These are phyloP conservation scores for Apiotrichum gracile DNA, from an alignment of 1,284 basidiomycete genomes.

Conservation along the genomic window DNA sequence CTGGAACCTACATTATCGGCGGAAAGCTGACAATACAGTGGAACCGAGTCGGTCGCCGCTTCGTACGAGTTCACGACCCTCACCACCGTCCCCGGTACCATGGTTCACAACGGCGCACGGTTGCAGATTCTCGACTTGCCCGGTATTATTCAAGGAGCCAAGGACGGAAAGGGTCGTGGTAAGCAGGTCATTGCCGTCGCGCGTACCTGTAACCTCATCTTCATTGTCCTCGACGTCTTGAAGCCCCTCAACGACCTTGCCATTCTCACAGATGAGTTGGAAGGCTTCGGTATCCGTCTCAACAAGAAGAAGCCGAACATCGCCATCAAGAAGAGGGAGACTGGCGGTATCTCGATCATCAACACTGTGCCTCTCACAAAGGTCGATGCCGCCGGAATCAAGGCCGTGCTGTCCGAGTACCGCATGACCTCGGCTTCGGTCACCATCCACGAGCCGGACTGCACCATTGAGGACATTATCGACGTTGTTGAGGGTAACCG, in stretches of 20 bases:
- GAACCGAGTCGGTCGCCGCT: conserved; percentile 95
- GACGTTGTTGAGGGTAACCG: conserved; percentile 91
- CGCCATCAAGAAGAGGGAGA: conserved; percentile 84
- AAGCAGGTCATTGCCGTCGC: conserved; percentile 92
- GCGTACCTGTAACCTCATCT: conserved; percentile 96
- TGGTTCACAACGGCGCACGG: conserved; percentile 60
- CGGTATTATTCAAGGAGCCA: conserved; percentile 94
- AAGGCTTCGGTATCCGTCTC: conserved; percentile 93
- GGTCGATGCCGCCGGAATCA: conserved; percentile 92
- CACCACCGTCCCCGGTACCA: conserved; percentile 76
- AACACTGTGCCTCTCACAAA: conserved; percentile 97
- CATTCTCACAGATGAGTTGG: conserved; percentile 83
- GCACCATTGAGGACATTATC: conserved; percentile 96
- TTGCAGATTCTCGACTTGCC: conserved; percentile 55
- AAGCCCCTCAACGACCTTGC: conserved; percentile 95
- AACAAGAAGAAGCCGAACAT: conserved; percentile 94
- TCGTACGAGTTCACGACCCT: conserved; percentile 92
- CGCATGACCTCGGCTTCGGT: conserved; percentile 83
- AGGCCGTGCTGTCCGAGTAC: conserved; percentile 93
- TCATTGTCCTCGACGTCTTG: conserved; percentile 95
- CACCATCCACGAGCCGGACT: conserved; percentile 84
- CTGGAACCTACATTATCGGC: background rate
- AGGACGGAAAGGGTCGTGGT: conserved; percentile 96
- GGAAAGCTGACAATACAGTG: conserved; percentile 40
- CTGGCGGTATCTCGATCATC: conserved; percentile 74